These are phyloP conservation scores for Pontederia crassipes DNA, from an alignment of 176 grass and related monocot genomes.

Conservation along the genomic window DNA sequence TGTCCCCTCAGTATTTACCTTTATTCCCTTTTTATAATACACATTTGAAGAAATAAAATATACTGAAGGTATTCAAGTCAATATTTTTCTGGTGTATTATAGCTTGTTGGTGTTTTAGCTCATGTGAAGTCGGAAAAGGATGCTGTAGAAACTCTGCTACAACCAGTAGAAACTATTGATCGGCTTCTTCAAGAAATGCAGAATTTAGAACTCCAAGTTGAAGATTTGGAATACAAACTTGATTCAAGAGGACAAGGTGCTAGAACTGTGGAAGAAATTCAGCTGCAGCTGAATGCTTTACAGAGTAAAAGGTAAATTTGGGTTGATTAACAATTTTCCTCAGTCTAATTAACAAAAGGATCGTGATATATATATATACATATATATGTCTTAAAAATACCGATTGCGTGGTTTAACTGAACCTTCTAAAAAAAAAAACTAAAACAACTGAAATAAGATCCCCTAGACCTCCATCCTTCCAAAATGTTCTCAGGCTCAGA, in stretches of 20 bases:
- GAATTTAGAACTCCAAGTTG: conserved; percentile 36
- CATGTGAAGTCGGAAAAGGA: conserved; percentile 76
- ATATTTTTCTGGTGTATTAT: conserved; percentile 9
- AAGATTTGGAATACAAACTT: conserved; percentile 67
- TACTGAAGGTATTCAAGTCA: not conserved
- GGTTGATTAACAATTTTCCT: too few relatives aligned
- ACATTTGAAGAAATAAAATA: not conserved
- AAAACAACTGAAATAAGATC: too few relatives aligned
- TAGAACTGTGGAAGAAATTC: conserved; percentile 72
- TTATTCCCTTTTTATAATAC: too few relatives aligned
- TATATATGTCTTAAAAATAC: too few relatives aligned
- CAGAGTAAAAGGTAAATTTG: conserved; percentile 60
- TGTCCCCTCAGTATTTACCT: too few relatives aligned
- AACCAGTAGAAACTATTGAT: conserved; percentile 42
- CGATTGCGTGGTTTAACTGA: too few relatives aligned
- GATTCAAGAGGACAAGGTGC: conserved; percentile 79
- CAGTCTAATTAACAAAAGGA: not conserved
- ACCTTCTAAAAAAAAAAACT: too few relatives aligned
- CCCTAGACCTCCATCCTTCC: too few relatives aligned
- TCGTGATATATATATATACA: not conserved
- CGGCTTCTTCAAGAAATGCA: conserved; percentile 48
- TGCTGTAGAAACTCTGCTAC: conserved; percentile 48
- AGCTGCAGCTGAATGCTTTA: conserved; percentile 53
- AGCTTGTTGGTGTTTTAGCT: conserved; percentile 77
- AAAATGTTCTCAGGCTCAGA: too few relatives aligned